A percentile compares a stretch with the other conserved stretches of the same genome.
Conservation (phyloP, 2,329 filamentous ascomycete species). For the Fusarium duplospermum region DNA sequence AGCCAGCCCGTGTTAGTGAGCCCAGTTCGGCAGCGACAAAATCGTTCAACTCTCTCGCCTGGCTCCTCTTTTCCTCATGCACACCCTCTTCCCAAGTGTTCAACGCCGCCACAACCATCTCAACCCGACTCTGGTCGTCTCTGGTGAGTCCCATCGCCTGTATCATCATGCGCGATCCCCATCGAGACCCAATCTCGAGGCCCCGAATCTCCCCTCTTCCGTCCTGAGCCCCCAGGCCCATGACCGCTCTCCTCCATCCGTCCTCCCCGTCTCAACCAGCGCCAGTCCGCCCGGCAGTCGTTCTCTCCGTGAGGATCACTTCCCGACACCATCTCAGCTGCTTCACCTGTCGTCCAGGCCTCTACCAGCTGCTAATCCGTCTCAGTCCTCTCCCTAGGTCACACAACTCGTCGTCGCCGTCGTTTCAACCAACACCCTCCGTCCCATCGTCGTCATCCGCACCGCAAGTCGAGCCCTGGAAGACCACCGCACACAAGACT, state of each 20-base stretch:
- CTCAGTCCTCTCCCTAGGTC: conserved; percentile 20
- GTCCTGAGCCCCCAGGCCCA: conserved; percentile 35
- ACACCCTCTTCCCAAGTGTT: conserved; percentile 53
- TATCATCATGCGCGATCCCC: conserved; percentile 52
- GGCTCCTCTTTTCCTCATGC: conserved; percentile 59
- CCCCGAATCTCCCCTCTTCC: conserved; percentile 39
- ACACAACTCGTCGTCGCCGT: conserved; percentile 17
- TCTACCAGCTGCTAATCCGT: conserved; percentile 39
- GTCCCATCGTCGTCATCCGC: conserved; percentile 44
- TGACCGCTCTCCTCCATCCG: conserved; percentile 41
- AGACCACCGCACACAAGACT: conserved; percentile 39
- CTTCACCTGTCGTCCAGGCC: background rate
- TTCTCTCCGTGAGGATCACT: conserved; percentile 19
- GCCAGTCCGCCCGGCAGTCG: conserved; percentile 35
- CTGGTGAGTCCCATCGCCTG: conserved; percentile 53
- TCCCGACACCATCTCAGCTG: conserved; percentile 23
- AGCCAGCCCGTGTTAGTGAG: conserved; percentile 42
- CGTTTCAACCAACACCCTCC: conserved; percentile 35
- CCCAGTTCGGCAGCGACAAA: conserved; percentile 52
- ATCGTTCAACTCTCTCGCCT: conserved; percentile 53
- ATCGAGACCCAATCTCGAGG: conserved; percentile 42
- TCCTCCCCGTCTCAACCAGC: conserved; percentile 40
- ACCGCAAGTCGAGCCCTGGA: conserved; percentile 48
- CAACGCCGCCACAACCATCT: conserved; percentile 49
- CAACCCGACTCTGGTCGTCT: conserved; percentile 48